Base-by-base conservation (phyloP, 306 rosid genomes). In the Dryas octopetala region DNA sequence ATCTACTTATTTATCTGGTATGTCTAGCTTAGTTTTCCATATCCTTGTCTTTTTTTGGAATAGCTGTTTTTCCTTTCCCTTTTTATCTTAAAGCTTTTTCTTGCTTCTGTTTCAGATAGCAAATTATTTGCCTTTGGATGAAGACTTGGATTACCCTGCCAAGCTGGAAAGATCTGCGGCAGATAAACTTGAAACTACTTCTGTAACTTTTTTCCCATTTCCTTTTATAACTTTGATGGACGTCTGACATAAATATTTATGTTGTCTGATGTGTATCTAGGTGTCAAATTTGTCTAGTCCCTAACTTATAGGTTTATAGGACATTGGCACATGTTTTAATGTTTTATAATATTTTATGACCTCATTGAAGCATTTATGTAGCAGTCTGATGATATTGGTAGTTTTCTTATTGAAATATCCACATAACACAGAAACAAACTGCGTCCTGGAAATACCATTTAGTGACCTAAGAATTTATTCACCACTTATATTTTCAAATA, bases 141-240 rank as follows among this genome's bases (percentile, higher is more conserved):
- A 89, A 81, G 99, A 96, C 86, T 83, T 92, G 90, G 88, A 96
- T 83, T 96, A 96, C 81, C 99, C 98, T 82, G 96, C 90, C 67
- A 96, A 92, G 96, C 90, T 96, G 85, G 92, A 92, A 86, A 83
- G 49, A 80, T 79, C 83, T 66, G 78, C 83, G 11, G 93, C 80
- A 83, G 76, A 88, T 51, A 80, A 79, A 62, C 83, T 88, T 46
- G 93, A 92, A 86, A 84, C 51, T 76, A 76, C 85, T 88, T 76
- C 90, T 58, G 99, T 96, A 88, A 83, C 47, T 78, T 70, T 43
- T 75, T 85, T 63, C 73, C 57, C 51, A 66, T 51, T 78, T 75
- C 63, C 17, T 50, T 74, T 7, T 54, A 32, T 32, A 32, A 19
- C 15, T 28, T 45, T 40, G 68, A 51, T 61, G 60, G 74, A 44